Evolutionary conservation across 2,329 filamentous ascomycete genomes (phyloP).

Genomic region (Ceratocystis ficicola): DNA sequence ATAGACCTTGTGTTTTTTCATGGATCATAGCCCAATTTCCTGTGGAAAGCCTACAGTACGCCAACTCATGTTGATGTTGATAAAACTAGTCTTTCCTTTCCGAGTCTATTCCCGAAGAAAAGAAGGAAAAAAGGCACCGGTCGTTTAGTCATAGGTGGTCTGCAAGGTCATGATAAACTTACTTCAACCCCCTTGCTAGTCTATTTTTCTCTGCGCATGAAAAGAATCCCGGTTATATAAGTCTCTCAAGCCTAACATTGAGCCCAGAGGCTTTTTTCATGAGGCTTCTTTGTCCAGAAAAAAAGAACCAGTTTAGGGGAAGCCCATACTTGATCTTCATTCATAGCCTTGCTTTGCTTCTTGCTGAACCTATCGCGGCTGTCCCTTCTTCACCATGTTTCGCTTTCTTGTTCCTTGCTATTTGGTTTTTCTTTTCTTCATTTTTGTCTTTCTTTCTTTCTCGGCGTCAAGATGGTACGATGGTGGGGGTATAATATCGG

Average conservation of each 20-base stretch:
- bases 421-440: constrained; percentile 17
- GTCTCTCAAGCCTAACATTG: neutral
- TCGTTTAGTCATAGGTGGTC: neutral
- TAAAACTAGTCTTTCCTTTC: neutral
- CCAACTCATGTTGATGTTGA: constrained; percentile 7
- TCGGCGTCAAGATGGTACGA: constrained; percentile 9
- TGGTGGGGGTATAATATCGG: constrained; percentile 10
- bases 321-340: neutral
- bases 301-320: neutral
- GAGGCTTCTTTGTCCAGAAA: neutral
- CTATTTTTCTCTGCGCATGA: neutral
- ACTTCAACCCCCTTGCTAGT: neutral
- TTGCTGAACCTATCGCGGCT: neutral
- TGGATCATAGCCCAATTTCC: neutral
- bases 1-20: neutral
- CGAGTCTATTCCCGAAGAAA: neutral
- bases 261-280: neutral
- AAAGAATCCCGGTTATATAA: neutral
- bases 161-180: neutral
- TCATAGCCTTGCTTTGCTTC: neutral
- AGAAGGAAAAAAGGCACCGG: neutral
- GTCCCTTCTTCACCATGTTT: neutral
- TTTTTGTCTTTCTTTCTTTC: constrained; percentile 10
- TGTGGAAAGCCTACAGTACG: neutral
- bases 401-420: neutral